Evolutionary conservation across 345 rosid species (phyloP), one percentile per base, ranked within the genome.

Genomic region (Camelina neglecta): DNA sequence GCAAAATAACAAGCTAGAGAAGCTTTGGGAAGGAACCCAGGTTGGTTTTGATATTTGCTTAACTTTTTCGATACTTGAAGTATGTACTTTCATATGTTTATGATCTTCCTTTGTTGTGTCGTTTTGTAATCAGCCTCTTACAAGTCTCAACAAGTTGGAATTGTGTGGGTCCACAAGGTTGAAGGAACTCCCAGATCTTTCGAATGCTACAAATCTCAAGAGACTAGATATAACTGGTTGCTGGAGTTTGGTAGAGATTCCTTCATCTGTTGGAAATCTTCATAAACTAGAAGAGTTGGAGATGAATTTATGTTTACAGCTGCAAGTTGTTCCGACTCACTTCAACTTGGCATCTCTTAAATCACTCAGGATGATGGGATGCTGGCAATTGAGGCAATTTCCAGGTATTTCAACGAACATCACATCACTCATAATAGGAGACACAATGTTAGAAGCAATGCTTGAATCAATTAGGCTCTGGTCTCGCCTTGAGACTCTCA

Each of bases 371-470:
- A 48, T 60, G 50, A 1, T 0, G 0, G 55, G 63, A 0, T 85
- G 88, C 74, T 6, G 4, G 16, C 61, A 21, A 2, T 7, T 80
- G 53, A 48, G 8, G 18, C 64, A 51, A 13, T 0, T 80, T 44
- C 78, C 83, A 42, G 57, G 51, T 38, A 54, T 80, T 33, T 70
- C 58, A 2, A 38, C n/a, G 0, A 71, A 68, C 47, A 60, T 81
- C 39, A 9, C 23, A 15, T 0, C 8, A 5, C 63, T 81, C n/a
- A 0, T 11, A 42, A 51, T 62, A 7, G 4, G 44, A 26, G 62
- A 72, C 35, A 53, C 76, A 51, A 53, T 63, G 76, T 2, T 72
- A 51, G 49, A 53, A 44, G 65, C 11, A 1, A 4, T 12, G 20
- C 55, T 42, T 69, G 31, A 50, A 26, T 62, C 61, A 51, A 41